phyloP scores from a whole-genome alignment of 306 rosid species.

The Vigna unguiculata region DNA sequence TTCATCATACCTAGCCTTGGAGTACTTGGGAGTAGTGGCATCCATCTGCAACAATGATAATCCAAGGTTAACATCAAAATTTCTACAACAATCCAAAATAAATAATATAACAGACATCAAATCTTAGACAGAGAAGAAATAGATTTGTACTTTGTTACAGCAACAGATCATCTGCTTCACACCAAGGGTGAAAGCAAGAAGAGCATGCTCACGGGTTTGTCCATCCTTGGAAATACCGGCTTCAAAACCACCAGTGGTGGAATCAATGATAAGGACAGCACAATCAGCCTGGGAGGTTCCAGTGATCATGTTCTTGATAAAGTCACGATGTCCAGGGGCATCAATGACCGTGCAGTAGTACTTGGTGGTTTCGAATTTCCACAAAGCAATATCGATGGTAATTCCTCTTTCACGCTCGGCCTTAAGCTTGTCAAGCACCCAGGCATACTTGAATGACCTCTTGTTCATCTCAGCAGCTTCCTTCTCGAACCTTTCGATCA shows the following conservation, averaged over 20 bases:
- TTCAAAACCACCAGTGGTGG: slow-evolving; percentile 57
- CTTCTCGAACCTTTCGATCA: slow-evolving; percentile 59
- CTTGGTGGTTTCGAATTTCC: slow-evolving; percentile 54
- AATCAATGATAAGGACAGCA: slow-evolving; percentile 47
- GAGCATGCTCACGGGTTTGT: slow-evolving; percentile 56
- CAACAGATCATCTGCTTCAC: slow-evolving; percentile 58
- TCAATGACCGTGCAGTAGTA: slow-evolving; percentile 67
- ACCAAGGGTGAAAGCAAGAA: slow-evolving; percentile 55
- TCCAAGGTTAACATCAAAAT: background rate
- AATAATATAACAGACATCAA: too few species aligned
- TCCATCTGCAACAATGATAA: slow-evolving; percentile 47
- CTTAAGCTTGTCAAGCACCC: slow-evolving; percentile 53
- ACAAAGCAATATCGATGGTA: slow-evolving; percentile 54
- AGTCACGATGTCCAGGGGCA: slow-evolving; percentile 61
- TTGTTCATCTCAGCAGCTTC: slow-evolving; percentile 59
- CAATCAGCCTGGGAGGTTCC: slow-evolving; percentile 67
- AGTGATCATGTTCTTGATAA: slow-evolving; percentile 66
- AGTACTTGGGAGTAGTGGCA: slow-evolving; percentile 69
- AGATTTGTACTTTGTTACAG: slow-evolving; percentile 46
- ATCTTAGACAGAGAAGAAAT: background rate
- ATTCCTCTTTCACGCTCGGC: slow-evolving; percentile 52
- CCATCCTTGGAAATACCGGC: slow-evolving; percentile 60
- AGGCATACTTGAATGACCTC: slow-evolving; percentile 52
- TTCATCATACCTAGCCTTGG: slow-evolving; percentile 62
- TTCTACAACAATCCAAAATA: too few species aligned